Evolutionary conservation across 1,139 yeast genomes (phyloP).

Genomic region (Saccharomyces hybrid): DNA sequence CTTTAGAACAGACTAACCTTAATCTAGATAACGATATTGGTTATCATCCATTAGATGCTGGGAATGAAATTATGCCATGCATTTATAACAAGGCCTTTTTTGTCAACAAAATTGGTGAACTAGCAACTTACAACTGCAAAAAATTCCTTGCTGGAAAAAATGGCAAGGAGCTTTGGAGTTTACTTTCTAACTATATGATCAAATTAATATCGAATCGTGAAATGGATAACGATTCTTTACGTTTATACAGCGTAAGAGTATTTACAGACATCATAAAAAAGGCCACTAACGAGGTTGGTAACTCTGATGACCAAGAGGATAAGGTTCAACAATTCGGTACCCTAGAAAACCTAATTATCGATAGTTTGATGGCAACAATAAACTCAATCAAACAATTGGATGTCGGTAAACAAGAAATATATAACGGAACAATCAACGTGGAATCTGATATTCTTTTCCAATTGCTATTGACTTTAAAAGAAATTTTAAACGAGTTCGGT

Average conservation of each 20-base stretch:
- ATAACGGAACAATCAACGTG: constrained; percentile 25
- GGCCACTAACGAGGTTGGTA: constrained; percentile 39
- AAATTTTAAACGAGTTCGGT: constrained; percentile 67
- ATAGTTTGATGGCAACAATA: constrained; percentile 20
- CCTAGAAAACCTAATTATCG: constrained; percentile 18
- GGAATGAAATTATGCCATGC: constrained; percentile 21
- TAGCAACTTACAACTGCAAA: constrained; percentile 44
- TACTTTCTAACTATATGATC: constrained; percentile 41
- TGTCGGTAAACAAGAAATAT: constrained; percentile 23
- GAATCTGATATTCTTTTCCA: constrained; percentile 64
- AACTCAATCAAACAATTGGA: constrained; percentile 21
- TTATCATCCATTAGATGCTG: constrained; percentile 9
- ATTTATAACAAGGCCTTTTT: constrained; percentile 34
- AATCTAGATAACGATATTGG: constrained; percentile 8
- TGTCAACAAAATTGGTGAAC: constrained; percentile 35
- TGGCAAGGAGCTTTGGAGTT: constrained; percentile 37
- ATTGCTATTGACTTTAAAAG: constrained; percentile 55
- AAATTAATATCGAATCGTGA: constrained; percentile 37
- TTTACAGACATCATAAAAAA: constrained; percentile 44
- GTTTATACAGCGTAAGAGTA: constrained; percentile 42
- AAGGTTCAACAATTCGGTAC: constrained; percentile 12
- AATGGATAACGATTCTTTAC: constrained; percentile 35
- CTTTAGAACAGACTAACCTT: constrained; percentile 13
- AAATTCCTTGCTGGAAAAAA: constrained; percentile 38
- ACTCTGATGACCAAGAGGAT: constrained; percentile 17